Evolutionary conservation across 108 stramenopile species (phyloP), one percentile per base, ranked within the genome.

Genomic region (Asterionellopsis glacialis): DNA sequence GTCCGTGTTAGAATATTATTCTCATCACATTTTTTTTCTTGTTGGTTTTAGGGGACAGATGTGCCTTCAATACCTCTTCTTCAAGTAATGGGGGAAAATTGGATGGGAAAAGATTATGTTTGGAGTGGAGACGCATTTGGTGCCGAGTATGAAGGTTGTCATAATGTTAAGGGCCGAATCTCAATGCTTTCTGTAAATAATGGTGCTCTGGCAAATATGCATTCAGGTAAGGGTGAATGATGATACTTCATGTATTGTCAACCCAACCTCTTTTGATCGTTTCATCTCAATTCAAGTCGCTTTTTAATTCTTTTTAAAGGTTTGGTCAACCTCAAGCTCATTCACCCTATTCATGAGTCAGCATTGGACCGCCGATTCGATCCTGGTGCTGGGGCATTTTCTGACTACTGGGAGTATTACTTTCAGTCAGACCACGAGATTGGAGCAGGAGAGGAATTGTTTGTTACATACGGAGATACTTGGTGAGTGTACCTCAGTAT

Each of bases 141-240:
- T 42, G 45, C 38, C 1, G 22, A 55, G 5, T 50, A 15, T 11
- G 59, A 65, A 10, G 68, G 61, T 21, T 58, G 50, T 9, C 2
- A 57, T 61, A 15, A 22, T 69, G 6, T 65, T 3, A 33, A 33
- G 7, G 33, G 33, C 33, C 33, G 33, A 7, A 33, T 33, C 2
- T 33, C 33, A 33, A 33, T 33, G 33, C 23, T 65, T 1, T 24
- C 54, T 18, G 64, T 55, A 19, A 14, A 62, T 9, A 40, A 62
- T 45, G 83, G 83, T 7, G 70, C 76, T 49, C 28, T 84, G 45
- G 74, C 74, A n/a, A 84, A 84, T 68, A 57, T 57, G 53, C 83
- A 84, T 57, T 54, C 63, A 38, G 83, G 83, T 15, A 33, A 33
- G 33, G 7, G 33, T 5, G 2, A 33, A n/a, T n/a, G n/a, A n/a